Conservation (phyloP, 2,329 filamentous ascomycete species). For the Trichoderma gracile region DNA sequence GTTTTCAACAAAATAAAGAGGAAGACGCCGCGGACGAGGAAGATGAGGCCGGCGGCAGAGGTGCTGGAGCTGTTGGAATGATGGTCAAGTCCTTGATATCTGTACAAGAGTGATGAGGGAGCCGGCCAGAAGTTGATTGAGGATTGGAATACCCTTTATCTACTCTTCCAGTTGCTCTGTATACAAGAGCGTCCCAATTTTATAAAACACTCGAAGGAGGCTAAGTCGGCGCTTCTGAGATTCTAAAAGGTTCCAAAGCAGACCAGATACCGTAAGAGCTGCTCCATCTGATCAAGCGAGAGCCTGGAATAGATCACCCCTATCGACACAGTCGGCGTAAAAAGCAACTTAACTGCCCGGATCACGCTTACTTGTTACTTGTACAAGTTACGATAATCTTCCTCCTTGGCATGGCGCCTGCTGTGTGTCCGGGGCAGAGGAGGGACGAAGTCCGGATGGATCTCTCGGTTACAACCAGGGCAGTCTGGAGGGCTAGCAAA, state of each 20-base stretch:
- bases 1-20: not conserved
- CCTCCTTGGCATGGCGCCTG: constrained; percentile 3
- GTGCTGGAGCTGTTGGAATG: not conserved
- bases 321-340: not conserved
- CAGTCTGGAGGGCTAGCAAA: not conserved
- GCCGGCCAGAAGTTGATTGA: not conserved
- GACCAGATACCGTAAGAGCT: not conserved
- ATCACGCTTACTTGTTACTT: not conserved
- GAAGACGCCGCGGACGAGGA: not conserved
- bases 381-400: not conserved
- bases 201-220: not conserved
- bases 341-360: not conserved
- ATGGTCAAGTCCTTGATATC: not conserved
- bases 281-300: not conserved
- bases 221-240: not conserved
- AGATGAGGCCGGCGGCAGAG: not conserved
- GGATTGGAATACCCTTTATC: not conserved
- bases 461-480: constrained; percentile 2
- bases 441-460: not conserved
- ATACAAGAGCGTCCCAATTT: constrained; percentile 1
- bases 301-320: not conserved
- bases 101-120: not conserved
- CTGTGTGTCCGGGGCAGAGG: constrained; percentile 2
- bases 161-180: not conserved
- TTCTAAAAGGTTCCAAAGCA: not conserved